Evolutionary conservation across 2,329 filamentous ascomycete genomes (phyloP), one percentile per base, ranked within the genome.

Genomic region (Sclerotinia subarctica): DNA sequence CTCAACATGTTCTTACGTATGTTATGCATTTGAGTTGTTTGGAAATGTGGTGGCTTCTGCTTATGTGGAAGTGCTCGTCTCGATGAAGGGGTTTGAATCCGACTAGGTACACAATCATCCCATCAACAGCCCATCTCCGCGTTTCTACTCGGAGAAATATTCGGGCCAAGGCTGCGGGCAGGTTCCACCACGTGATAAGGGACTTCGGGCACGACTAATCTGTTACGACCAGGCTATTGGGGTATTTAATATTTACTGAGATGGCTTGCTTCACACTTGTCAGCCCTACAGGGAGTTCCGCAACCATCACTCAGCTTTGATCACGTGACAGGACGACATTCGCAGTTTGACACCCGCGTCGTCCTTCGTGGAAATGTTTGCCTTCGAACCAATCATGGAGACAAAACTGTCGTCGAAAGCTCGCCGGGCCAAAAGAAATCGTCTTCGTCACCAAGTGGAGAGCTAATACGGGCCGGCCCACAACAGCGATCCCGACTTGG

Each of bases 371-470:
- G 2, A 51, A 17, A 21, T 13, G 8, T 63, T 38, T 49, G 58
- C 58, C 35, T 49, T 35, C 17, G 15, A 24, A 6, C 8, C 44
- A 24, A 26, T 26, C 17, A 29, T 35, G 29, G 5, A 38, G 15
- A 19, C 35, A 13, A 42, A 63, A 51, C 32, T 11, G 47, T 8
- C 24, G 15, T 8, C n/a, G 21, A 8, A 13, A 38, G 15, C 59
- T 63, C 29, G n/a, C 46, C 29, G 46, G 59, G 10, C 32, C n/a
- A n/a, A 63, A 51, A 38, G 15, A 63, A 15, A 35, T 17, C 21
- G 10, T 19, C 59, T 26, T 38, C 59, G 46, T 63, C 59, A 51
- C n/a, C 46, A 26, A 10, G 59, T 63, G 59, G 59, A 62, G 59
- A 38, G 29, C 21, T 38, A 38, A 51, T 47, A 51, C 46, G 46